A percentile compares a stretch with the other conserved stretches of the same genome.
Evolutionary conservation across 192 early-diverging fungal species (phyloP).

Genomic region (Diversispora eburnea): DNA sequence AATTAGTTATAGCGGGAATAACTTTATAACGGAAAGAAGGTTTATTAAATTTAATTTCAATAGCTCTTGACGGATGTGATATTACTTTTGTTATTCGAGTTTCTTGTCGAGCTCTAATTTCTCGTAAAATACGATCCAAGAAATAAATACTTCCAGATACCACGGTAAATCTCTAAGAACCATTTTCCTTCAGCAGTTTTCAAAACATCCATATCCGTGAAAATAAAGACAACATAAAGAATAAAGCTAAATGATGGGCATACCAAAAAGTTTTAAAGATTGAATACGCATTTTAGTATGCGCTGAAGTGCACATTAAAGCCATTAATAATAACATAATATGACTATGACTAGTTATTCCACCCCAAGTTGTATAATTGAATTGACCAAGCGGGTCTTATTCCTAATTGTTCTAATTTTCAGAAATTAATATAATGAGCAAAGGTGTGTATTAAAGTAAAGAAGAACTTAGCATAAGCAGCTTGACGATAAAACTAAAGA

Average conservation of each 20-base stretch:
- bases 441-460: slow-evolving; percentile 57
- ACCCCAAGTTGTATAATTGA: slow-evolving; percentile 43
- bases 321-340: slow-evolving; percentile 58
- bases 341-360: slow-evolving; percentile 68
- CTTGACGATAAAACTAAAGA: slow-evolving; percentile 72
- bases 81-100: slow-evolving; percentile 67
- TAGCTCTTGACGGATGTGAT: slow-evolving; percentile 66
- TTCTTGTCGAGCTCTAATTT: slow-evolving; percentile 43
- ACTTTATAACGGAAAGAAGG: slow-evolving; percentile 45
- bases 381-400: slow-evolving; percentile 1
- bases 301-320: slow-evolving; percentile 62
- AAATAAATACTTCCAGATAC: slow-evolving; percentile 54
- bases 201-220: slow-evolving; percentile 58
- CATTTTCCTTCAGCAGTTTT: slow-evolving; percentile 31
- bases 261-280: slow-evolving; percentile 75
- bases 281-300: slow-evolving; percentile 54
- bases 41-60: slow-evolving; percentile 66
- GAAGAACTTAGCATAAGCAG: slow-evolving; percentile 60
- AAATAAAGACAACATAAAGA: slow-evolving; percentile 64
- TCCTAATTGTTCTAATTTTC: slow-evolving; percentile 32
- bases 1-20: slow-evolving; percentile 58
- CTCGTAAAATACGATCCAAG: slow-evolving; percentile 61
- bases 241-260: slow-evolving; percentile 73
- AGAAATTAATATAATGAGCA: slow-evolving; percentile 58
- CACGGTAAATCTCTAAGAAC: slow-evolving; percentile 46